Conservation (phyloP, 257 asterid genomes). For the Nicotiana attenuata region DNA sequence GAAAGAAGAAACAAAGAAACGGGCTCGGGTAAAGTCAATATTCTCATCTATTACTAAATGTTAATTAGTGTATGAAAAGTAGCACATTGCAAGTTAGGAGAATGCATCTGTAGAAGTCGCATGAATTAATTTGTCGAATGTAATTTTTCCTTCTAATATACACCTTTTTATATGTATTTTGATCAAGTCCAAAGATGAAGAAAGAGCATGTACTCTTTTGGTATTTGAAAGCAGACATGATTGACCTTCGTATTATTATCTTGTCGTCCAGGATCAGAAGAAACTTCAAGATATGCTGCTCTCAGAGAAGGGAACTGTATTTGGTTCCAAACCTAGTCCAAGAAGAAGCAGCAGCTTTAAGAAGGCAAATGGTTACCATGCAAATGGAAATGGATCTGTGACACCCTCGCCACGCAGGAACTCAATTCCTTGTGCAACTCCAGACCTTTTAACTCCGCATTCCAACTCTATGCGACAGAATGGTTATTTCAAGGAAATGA, state of each 20-base stretch:
- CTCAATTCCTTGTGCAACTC: slow-evolving; percentile 58
- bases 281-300: slow-evolving; percentile 79
- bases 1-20: slow-evolving; percentile 81
- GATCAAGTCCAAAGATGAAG: neutral
- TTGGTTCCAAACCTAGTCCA: slow-evolving; percentile 88
- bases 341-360: slow-evolving; percentile 68
- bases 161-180: neutral
- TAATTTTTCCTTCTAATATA: neutral
- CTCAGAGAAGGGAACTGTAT: slow-evolving; percentile 67
- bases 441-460: slow-evolving; percentile 72
- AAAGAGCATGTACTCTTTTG: neutral
- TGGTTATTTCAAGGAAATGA: slow-evolving; percentile 68
- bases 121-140: neutral
- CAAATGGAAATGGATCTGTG: slow-evolving; percentile 59
- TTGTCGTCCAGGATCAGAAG: slow-evolving; percentile 62
- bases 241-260: neutral
- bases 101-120: neutral
- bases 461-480: slow-evolving; percentile 66
- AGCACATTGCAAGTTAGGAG: neutral
- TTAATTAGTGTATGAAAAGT: neutral
- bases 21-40: slow-evolving; percentile 55
- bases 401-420: slow-evolving; percentile 86
- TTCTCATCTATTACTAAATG: neutral
- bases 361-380: slow-evolving; percentile 41
- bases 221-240: neutral